Base-by-base conservation (phyloP, 164 flowering plant genomes). In the Annona squamosa region DNA sequence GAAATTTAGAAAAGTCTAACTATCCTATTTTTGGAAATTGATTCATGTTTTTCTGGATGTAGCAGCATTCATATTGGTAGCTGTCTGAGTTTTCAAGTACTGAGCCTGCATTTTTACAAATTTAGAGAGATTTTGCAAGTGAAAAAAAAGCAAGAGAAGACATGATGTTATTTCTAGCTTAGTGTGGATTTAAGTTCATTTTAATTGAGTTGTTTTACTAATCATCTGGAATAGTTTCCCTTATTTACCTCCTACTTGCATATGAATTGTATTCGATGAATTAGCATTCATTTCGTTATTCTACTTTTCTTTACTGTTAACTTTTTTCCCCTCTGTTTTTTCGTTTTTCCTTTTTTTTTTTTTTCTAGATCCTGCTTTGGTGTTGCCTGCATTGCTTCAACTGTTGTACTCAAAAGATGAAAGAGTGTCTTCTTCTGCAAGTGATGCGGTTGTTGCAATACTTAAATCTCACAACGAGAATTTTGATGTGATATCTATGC, bases 341-440 rank as follows among this genome's bases (percentile, higher is more conserved):
- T 37, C 47, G 2, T 67, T 73, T 44, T 13, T 48, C 3, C 45
- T 2, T 65, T 7, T 5, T 16, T 17, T 68, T 68, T 10, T 68
- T 46, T 4, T 46, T 68, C 46, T 66, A 93, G 98, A 90, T 61
- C 92, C 93, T 65, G 71, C 82, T 12, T 52, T 90, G n/a, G 86
- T 88, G 69, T 77, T 93, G 85, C 88, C 93, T 70, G 75, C 84
- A 19, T 73, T 93, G 48, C 82, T 89, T 71, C 75, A 41, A 19
- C 88, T 80, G 68, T 73, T 82, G 72, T 87, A 77, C 73, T 77
- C 84, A 12, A 73, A 78, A 12, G 70, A 83, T 71, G 83, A 79
- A 73, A 79, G 67, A 41, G 71, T 82, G 3, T 82, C 74, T 46
- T 80, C 79, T 69, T 80, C 78, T 67, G 87, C 90, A 16, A 70